A percentile compares a stretch with the other conserved stretches of the same genome.
Evolutionary conservation across 148 eudicot genomes (phyloP).

Genomic region (Arctostaphylos glauca): DNA sequence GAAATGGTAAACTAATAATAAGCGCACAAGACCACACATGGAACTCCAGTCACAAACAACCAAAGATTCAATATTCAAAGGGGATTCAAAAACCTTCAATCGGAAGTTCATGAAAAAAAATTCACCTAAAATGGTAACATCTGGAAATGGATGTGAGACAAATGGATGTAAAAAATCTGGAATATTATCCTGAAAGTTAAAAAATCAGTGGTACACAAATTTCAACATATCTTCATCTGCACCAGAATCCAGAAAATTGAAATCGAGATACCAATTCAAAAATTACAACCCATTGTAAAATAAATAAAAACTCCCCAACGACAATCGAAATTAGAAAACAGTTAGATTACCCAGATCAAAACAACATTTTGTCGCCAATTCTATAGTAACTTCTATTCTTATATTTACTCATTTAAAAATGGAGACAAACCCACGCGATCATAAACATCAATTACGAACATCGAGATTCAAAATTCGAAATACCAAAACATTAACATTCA

Average conservation of each 20-base stretch:
- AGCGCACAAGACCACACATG: neutral
- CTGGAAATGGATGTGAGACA: neutral
- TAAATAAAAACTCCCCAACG: neutral
- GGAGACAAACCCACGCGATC: neutral
- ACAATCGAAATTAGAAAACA: neutral
- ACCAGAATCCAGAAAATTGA: neutral
- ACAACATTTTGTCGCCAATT: neutral
- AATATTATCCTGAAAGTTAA: neutral
- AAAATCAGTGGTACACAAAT: neutral
- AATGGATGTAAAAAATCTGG: neutral
- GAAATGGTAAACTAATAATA: neutral
- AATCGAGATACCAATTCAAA: neutral
- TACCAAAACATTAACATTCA: neutral
- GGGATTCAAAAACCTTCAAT: neutral
- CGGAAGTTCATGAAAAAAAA: neutral
- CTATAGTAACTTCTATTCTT: neutral
- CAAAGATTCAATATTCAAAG: neutral
- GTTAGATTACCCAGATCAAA: slow-evolving; percentile 6
- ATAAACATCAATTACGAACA: neutral
- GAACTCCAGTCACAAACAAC: neutral
- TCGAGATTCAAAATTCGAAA: slow-evolving; percentile 7
- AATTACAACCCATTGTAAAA: neutral
- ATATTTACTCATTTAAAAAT: neutral
- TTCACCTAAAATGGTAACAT: slow-evolving; percentile 1
- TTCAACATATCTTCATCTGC: neutral